These are phyloP conservation scores for Ceratobasidium sp. DNA, from an alignment of 1,284 basidiomycete genomes.

Conservation along the genomic window DNA sequence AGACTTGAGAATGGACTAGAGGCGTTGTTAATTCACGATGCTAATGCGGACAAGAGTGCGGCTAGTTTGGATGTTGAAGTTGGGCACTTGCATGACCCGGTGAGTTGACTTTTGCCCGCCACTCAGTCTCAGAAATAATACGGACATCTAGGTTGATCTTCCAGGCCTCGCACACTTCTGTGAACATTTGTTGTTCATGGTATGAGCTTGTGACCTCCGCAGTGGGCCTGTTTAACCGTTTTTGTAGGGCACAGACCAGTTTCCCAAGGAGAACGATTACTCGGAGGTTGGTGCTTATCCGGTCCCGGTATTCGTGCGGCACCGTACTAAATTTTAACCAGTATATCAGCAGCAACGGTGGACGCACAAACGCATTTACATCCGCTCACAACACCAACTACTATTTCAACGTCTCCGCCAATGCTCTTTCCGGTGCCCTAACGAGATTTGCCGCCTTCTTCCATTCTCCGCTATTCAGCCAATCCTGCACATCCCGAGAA, in stretches of 20 bases:
- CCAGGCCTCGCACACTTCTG: slow-evolving; percentile 93
- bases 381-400: slow-evolving; percentile 95
- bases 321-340: slow-evolving; percentile 55
- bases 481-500: slow-evolving; percentile 93
- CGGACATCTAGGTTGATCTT: slow-evolving; percentile 74
- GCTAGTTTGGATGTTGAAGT: slow-evolving; percentile 96
- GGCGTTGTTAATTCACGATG: slow-evolving; percentile 88
- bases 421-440: slow-evolving; percentile 86
- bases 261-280: slow-evolving; percentile 94
- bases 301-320: slow-evolving; percentile 39
- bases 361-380: slow-evolving; percentile 94
- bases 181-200: slow-evolving; percentile 97
- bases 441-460: slow-evolving; percentile 96
- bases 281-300: slow-evolving; percentile 67
- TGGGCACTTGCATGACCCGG: slow-evolving; percentile 94
- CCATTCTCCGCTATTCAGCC: slow-evolving; percentile 90
- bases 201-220: slow-evolving; percentile 56
- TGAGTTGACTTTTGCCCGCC: slow-evolving; percentile 60
- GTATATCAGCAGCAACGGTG: slow-evolving; percentile 92
- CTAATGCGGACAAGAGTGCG: slow-evolving; percentile 92
- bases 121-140: slow-evolving; percentile 19
- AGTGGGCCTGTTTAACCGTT: slow-evolving; percentile 28
- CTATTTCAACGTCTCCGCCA: slow-evolving; percentile 90
- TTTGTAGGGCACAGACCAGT: slow-evolving; percentile 79
- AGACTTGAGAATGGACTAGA: slow-evolving; percentile 89